phyloP scores from a whole-genome alignment of 768 basidiomycete genomes.

The Gymnopilus junonius region DNA sequence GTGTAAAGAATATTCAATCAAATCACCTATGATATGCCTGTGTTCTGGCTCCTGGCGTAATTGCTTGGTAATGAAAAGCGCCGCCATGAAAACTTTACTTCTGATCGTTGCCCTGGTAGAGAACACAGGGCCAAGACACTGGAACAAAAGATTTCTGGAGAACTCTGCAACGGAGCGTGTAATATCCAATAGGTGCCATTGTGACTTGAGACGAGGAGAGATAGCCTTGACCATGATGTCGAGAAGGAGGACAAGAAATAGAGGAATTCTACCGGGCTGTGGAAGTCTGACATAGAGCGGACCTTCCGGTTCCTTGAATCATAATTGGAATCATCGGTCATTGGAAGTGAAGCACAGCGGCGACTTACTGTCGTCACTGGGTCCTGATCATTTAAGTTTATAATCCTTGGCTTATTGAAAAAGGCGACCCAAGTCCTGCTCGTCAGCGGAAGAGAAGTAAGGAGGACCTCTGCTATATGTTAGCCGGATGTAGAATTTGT shows the following conservation, averaged over 20 bases:
- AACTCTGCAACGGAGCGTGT: slow-evolving; percentile 45
- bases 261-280: slow-evolving; percentile 43
- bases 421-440: slow-evolving; percentile 43
- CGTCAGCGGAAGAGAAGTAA: slow-evolving; percentile 35
- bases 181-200: slow-evolving; percentile 56
- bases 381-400: slow-evolving; percentile 32
- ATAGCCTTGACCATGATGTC: slow-evolving; percentile 48
- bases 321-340: background rate
- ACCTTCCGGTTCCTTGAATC: slow-evolving; percentile 36
- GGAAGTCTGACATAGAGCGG: slow-evolving; percentile 41
- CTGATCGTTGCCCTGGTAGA: slow-evolving; percentile 18
- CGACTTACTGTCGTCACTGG: slow-evolving; percentile 37
- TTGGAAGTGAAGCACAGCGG: background rate
- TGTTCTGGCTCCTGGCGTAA: slow-evolving; percentile 33
- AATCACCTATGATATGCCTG: slow-evolving; percentile 33
- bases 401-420: slow-evolving; percentile 42
- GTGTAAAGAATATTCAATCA: slow-evolving; percentile 45
- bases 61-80: slow-evolving; percentile 37
- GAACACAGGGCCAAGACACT: slow-evolving; percentile 20
- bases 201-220: slow-evolving; percentile 44
- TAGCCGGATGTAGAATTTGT: slow-evolving; percentile 5
- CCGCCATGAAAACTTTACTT: slow-evolving; percentile 40
- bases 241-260: slow-evolving; percentile 50
- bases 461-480: slow-evolving; percentile 35
- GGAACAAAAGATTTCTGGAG: slow-evolving; percentile 43